Evolutionary conservation across 1,284 basidiomycete species (phyloP).

Genomic region (Thecaphora frezii): DNA sequence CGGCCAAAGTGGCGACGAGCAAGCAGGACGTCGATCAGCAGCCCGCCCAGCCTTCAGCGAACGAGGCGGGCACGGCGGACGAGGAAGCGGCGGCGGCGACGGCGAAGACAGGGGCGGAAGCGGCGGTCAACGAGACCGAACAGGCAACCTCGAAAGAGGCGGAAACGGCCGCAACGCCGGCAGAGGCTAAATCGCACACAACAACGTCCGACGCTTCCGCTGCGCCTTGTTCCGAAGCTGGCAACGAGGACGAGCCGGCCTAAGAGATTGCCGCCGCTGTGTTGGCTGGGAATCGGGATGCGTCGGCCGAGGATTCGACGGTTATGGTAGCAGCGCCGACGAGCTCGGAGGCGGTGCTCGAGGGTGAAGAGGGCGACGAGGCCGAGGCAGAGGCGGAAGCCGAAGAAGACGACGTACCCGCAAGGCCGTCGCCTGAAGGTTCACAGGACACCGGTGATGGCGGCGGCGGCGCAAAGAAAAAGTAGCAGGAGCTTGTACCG

Average conservation of each 20-base stretch:
- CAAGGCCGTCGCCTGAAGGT: not conserved
- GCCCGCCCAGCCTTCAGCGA: too few species aligned
- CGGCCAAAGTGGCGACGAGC: constrained; percentile 4
- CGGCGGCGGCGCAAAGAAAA: not conserved
- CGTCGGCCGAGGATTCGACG: too few species aligned
- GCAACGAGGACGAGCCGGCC: not conserved
- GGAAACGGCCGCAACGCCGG: too few species aligned
- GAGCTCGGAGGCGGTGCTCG: not conserved
- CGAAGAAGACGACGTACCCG: not conserved
- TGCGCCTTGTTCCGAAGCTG: too few species aligned
- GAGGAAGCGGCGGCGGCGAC: not conserved
- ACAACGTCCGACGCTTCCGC: too few species aligned
- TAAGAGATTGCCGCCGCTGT: too few species aligned
- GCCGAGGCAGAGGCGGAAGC: constrained; percentile 11
- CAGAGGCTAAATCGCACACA: too few species aligned
- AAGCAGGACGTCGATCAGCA: too few species aligned
- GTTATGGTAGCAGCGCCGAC: too few species aligned
- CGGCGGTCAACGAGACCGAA: not conserved
- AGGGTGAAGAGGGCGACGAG: constrained; percentile 7
- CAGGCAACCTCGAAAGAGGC: too few species aligned
- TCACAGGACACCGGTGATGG: not conserved
- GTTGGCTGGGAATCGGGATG: too few species aligned
- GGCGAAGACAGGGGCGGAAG: not conserved
- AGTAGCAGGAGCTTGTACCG: too few species aligned
- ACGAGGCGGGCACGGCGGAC: not conserved